Base-by-base conservation (phyloP, 2,329 filamentous ascomycete species). In the Pyrenochaeta sp. region DNA sequence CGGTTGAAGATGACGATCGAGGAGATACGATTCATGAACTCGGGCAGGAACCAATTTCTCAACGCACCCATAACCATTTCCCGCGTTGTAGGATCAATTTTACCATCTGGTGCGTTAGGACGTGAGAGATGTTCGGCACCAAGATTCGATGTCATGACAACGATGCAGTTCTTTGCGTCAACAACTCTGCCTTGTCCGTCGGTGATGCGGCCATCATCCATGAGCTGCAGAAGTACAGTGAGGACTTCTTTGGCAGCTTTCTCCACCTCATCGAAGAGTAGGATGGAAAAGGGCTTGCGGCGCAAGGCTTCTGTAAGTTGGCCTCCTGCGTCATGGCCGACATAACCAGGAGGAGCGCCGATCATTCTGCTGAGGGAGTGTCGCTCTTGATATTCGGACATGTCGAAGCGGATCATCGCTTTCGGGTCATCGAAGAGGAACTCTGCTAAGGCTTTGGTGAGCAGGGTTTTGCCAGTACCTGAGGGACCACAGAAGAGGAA, bases 401-500 rank as follows among this genome's bases (percentile, higher is more conserved):
- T 99, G 75, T 99, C 95, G 80, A 99, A 96, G 33, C 95, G 90
- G 68, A 99, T 97, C 95, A 99, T 98, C 30, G 94, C 83, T 81
- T 97, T 97, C 21, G 94, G 81, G 66, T 99, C 95, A 73, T 99
- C 95, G 80, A 99, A 99, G 23, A 99, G 83, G 81, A 99, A 99
- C 76, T 99, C 95, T 43, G 95, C 95, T 54, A 99, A 84, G 14
- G 94, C 95, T 79, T 99, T 99, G 61, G 94, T 98, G 52, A 99
- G 87, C 17, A 99, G 82, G 15, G 95, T 99, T 81, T 99, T 99
- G 82, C 95, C 95, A 11, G 95, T 99, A 82, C 95, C 95, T 0
- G 94, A 98, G 12, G 95, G 95, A 81, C 95, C 95, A 71, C 95
- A 98, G 86, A 99, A 99, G 52, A 99, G 85, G 88, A 99, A 99